Conservation (phyloP, 1,284 basidiomycete genomes). For the Moesziomyces parantarcticus region DNA sequence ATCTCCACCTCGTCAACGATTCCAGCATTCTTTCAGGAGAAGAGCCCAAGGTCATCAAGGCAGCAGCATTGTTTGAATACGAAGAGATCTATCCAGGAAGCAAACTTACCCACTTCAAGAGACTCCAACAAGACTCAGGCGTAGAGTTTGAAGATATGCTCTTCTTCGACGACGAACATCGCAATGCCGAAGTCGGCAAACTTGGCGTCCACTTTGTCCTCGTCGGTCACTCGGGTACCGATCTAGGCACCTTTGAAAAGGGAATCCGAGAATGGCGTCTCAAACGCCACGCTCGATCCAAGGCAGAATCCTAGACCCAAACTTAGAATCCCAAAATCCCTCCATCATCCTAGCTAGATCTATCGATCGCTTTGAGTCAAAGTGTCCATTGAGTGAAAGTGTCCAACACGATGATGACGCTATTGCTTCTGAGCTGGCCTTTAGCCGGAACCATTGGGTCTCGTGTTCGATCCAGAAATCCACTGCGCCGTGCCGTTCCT, state of each 20-base stretch:
- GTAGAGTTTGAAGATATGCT: slow-evolving; percentile 63
- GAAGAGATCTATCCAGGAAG: slow-evolving; percentile 65
- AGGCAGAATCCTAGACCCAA: slow-evolving; percentile 1
- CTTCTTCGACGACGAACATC: slow-evolving; percentile 65
- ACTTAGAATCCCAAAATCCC: too few relatives aligned
- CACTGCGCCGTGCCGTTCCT: neutral
- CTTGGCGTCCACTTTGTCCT: slow-evolving; percentile 65
- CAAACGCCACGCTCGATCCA: slow-evolving; percentile 30
- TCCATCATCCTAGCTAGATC: too few relatives aligned
- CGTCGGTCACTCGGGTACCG: slow-evolving; percentile 57
- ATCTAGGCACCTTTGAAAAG: slow-evolving; percentile 54
- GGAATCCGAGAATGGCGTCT: slow-evolving; percentile 57
- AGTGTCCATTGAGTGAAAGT: neutral
- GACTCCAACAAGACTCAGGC: slow-evolving; percentile 50
- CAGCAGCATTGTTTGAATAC: slow-evolving; percentile 57
- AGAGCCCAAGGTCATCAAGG: slow-evolving; percentile 22
- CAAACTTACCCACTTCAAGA: slow-evolving; percentile 61
- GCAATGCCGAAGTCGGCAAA: slow-evolving; percentile 59
- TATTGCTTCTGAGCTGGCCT: neutral
- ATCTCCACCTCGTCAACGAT: slow-evolving; percentile 46
- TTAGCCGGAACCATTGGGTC: neutral
- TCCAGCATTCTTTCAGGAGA: neutral
- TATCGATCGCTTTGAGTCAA: too few relatives aligned
- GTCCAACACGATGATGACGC: too few relatives aligned
- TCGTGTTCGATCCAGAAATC: neutral